phyloP scores from a whole-genome alignment of 2,329 filamentous ascomycete genomes.

The Sarocladium kiliense region DNA sequence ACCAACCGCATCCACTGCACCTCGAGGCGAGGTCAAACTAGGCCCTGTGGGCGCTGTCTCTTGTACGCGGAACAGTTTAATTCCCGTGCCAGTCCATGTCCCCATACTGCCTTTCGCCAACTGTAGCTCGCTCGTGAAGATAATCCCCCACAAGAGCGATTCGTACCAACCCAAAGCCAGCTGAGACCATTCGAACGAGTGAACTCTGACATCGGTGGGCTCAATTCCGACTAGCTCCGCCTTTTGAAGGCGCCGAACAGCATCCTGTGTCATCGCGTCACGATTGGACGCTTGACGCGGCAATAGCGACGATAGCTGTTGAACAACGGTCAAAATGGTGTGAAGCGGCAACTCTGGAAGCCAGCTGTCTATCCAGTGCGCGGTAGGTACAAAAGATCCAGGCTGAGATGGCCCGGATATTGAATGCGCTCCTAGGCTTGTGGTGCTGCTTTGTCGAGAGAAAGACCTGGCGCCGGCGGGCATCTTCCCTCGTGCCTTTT shows the following conservation, averaged over 20 bases:
- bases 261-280: constrained; percentile 38
- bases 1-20: constrained; percentile 89
- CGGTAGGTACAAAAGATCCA: constrained; percentile 70
- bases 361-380: constrained; percentile 89
- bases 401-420: constrained; percentile 49
- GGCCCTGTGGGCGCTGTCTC: constrained; percentile 77
- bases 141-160: constrained; percentile 86
- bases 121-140: constrained; percentile 87
- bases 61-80: constrained; percentile 86
- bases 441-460: constrained; percentile 84
- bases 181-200: constrained; percentile 92
- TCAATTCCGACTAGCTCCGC: constrained; percentile 69
- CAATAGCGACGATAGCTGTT: constrained; percentile 56
- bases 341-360: constrained; percentile 87
- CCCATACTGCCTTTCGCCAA: constrained; percentile 82
- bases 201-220: constrained; percentile 67
- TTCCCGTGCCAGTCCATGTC: constrained; percentile 86
- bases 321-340: constrained; percentile 73
- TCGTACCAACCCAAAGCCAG: constrained; percentile 93
- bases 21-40: constrained; percentile 76
- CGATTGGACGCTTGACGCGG: constrained; percentile 41
- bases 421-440: constrained; percentile 67
- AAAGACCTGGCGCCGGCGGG: constrained; percentile 78
- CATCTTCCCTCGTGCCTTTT: constrained; percentile 95
- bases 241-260: constrained; percentile 50